A percentile compares a stretch with the other conserved stretches of the same genome.
Conservation (phyloP, 768 basidiomycete genomes). For the Boletus subcaerulescens region DNA sequence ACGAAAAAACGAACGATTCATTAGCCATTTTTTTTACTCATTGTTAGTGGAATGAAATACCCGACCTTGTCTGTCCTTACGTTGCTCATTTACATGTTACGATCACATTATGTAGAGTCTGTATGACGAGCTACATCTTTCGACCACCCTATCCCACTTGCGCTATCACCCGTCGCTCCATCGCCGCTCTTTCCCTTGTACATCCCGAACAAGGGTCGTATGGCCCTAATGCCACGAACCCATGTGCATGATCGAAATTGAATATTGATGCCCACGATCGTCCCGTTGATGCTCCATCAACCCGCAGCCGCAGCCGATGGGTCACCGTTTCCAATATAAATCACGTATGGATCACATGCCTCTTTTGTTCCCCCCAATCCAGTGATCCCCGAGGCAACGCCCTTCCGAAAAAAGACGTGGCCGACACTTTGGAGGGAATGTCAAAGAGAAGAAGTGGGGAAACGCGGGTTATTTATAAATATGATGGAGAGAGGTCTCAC, state of each 20-base stretch:
- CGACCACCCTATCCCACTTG: not conserved
- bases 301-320: not conserved
- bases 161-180: constrained; percentile 1
- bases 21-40: constrained; percentile 7
- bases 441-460: not conserved
- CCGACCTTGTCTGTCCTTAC: constrained; percentile 20
- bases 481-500: no score
- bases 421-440: not conserved
- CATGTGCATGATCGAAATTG: not conserved
- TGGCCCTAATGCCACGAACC: not conserved
- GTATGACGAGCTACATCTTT: not conserved
- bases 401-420: no score
- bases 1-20: constrained; percentile 11
- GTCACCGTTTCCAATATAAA: not conserved
- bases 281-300: not conserved
- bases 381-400: not conserved
- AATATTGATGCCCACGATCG: constrained; percentile 1
- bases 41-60: constrained; percentile 7
- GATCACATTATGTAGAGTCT: constrained; percentile 3
- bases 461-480: no score
- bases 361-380: not conserved
- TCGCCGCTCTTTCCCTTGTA: not conserved
- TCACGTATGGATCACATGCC: not conserved
- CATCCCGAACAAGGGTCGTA: not conserved
- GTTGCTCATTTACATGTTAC: constrained; percentile 2